Conservation (phyloP, 75 land plant genomes). For the Pinus taeda region DNA sequence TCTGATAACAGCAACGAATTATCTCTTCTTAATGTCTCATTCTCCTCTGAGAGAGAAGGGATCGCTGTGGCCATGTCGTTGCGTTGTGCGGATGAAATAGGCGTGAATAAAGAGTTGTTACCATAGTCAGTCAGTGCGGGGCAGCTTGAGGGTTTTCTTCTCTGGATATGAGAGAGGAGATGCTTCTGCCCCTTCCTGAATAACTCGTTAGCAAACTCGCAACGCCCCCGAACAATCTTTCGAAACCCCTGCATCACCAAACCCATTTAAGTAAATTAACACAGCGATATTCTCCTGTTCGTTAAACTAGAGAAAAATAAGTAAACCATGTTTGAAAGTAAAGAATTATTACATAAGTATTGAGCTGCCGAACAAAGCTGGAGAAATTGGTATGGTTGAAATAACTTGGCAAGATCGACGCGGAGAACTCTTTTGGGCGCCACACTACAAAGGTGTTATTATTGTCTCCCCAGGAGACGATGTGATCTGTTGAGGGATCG, state of each 20-base stretch:
- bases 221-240: conserved; percentile 85
- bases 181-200: conserved; percentile 84
- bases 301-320: no score
- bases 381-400: conserved; percentile 78
- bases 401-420: conserved; percentile 58
- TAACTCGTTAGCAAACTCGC: conserved; percentile 91
- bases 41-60: conserved; percentile 69
- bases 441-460: conserved; percentile 64
- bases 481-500: conserved; percentile 55
- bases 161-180: conserved; percentile 80
- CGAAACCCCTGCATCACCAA: conserved; percentile 69
- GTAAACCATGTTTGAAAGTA: no score
- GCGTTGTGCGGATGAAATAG: not conserved
- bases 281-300: no score
- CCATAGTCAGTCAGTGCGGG: no score
- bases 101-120: not conserved
- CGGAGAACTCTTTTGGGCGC: conserved; percentile 64
- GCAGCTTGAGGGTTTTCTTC: conserved; percentile 33
- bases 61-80: not conserved
- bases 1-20: conserved; percentile 77
- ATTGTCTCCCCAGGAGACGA: conserved; percentile 72
- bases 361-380: conserved; percentile 87
- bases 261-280: no score
- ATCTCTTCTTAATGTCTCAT: conserved; percentile 72
- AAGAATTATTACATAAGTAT: conserved; percentile 69